These are phyloP conservation scores for Erysiphe pulchra DNA, from an alignment of 2,329 filamentous ascomycete genomes.

Conservation along the genomic window DNA sequence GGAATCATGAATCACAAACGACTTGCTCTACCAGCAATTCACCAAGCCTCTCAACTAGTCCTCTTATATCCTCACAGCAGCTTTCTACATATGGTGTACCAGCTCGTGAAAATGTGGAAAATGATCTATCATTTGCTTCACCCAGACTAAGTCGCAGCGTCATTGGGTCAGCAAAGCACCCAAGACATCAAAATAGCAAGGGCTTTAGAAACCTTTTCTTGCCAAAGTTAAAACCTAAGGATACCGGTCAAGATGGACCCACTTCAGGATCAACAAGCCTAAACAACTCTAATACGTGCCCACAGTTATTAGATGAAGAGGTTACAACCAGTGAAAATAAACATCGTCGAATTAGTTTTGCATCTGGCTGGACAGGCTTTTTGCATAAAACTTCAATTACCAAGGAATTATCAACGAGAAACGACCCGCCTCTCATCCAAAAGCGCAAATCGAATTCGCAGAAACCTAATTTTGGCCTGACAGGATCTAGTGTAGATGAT, in stretches of 20 bases:
- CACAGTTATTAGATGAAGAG: conserved; percentile 29
- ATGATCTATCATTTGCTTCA: conserved; percentile 10
- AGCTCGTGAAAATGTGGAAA: conserved; percentile 6
- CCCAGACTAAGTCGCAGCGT: conserved; percentile 9
- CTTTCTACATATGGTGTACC: conserved; percentile 22
- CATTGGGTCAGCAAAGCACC: conserved; percentile 9
- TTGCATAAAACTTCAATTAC: conserved; percentile 11
- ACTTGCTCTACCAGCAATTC: conserved; percentile 32
- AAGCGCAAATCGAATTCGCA: conserved; percentile 8
- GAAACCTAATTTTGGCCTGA: conserved; percentile 10
- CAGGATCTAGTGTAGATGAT: conserved; percentile 26
- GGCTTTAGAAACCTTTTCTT: conserved; percentile 30
- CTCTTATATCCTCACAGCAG: conserved; percentile 32
- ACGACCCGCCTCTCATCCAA: conserved; percentile 11
- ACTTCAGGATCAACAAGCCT: conserved; percentile 42
- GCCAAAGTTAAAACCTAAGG: conserved; percentile 35
- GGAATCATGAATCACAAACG: conserved; percentile 26
- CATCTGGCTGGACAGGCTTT: conserved; percentile 23
- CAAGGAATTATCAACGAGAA: conserved; percentile 7
- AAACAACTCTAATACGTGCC: conserved; percentile 55
- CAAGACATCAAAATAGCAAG: conserved; percentile 20
- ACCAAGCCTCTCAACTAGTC: conserved; percentile 31
- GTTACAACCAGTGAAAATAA: conserved; percentile 23
- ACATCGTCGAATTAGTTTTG: conserved; percentile 28
- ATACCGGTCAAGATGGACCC: conserved; percentile 32